These are phyloP conservation scores for Rhynchospora breviuscula DNA, from an alignment of 176 grass and related monocot genomes.

Conservation along the genomic window DNA sequence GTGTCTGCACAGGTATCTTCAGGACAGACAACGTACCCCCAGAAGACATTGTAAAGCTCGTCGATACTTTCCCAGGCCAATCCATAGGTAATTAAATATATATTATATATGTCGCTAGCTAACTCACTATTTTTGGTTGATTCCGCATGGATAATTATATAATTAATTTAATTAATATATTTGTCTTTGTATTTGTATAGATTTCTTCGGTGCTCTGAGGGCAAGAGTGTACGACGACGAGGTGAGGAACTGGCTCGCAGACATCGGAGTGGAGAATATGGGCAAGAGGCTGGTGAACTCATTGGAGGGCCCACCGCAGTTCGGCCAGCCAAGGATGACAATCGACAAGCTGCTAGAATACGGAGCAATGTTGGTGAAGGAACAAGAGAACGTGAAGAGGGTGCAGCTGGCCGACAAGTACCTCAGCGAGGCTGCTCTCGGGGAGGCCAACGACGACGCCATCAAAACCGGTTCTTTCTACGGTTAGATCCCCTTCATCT, in stretches of 20 bases:
- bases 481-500: conserved; percentile 35
- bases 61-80: conserved; percentile 85
- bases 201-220: conserved; percentile 82
- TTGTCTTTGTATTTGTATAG: conserved; percentile 19
- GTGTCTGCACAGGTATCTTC: conserved; percentile 72
- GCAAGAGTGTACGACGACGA: conserved; percentile 84
- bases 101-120: too few species aligned
- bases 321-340: conserved; percentile 71
- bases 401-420: conserved; percentile 90
- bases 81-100: conserved; percentile 55
- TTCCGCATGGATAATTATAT: background rate
- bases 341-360: conserved; percentile 65
- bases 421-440: conserved; percentile 65
- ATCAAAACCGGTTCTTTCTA: conserved; percentile 61
- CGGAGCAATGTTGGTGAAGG: conserved; percentile 54
- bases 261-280: conserved; percentile 37
- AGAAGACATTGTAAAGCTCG: conserved; percentile 44
- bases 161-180: conserved; percentile 8
- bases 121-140: background rate
- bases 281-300: conserved; percentile 77
- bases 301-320: conserved; percentile 48
- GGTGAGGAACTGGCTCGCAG: conserved; percentile 58
- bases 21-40: conserved; percentile 42
- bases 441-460: conserved; percentile 59
- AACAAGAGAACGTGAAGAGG: conserved; percentile 86